Evolutionary conservation across 1,284 basidiomycete species (phyloP).

Genomic region (Ustilago xerochloae): DNA sequence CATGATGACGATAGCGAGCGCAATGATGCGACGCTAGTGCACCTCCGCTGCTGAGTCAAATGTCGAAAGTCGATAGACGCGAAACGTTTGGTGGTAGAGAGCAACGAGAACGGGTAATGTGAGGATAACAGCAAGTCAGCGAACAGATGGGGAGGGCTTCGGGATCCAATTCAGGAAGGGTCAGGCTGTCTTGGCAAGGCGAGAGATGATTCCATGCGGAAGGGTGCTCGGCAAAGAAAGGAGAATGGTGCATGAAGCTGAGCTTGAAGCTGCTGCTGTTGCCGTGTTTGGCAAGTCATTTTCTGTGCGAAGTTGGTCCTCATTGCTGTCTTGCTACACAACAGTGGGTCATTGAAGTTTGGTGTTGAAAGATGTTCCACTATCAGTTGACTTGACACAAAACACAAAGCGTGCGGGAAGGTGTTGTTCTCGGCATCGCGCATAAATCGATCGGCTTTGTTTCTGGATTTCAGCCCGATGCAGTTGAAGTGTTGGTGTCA

Average conservation of each 20-base stretch:
- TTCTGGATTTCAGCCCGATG: not conserved
- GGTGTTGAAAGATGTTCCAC: slow-evolving; percentile 19
- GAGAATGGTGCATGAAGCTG: not conserved
- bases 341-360: not conserved
- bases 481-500: slow-evolving; percentile 3
- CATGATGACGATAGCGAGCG: slow-evolving; percentile 11
- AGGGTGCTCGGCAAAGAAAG: slow-evolving; percentile 6
- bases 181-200: not conserved
- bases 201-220: not conserved
- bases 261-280: not conserved
- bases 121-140: too few relatives aligned
- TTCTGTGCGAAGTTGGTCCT: not conserved
- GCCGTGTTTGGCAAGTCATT: slow-evolving; percentile 13
- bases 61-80: too few relatives aligned
- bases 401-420: not conserved
- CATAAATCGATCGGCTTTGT: slow-evolving; percentile 1
- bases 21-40: slow-evolving; percentile 1
- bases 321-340: not conserved
- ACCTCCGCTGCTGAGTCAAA: slow-evolving; percentile 8
- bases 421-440: slow-evolving; percentile 5
- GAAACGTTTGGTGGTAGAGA: too few relatives aligned
- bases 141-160: too few relatives aligned
- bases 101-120: too few relatives aligned
- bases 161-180: slow-evolving; percentile 17
- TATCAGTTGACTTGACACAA: too few relatives aligned